Base-by-base conservation (phyloP, 352 stramenopile species). In the Globisporangium spiculum region DNA sequence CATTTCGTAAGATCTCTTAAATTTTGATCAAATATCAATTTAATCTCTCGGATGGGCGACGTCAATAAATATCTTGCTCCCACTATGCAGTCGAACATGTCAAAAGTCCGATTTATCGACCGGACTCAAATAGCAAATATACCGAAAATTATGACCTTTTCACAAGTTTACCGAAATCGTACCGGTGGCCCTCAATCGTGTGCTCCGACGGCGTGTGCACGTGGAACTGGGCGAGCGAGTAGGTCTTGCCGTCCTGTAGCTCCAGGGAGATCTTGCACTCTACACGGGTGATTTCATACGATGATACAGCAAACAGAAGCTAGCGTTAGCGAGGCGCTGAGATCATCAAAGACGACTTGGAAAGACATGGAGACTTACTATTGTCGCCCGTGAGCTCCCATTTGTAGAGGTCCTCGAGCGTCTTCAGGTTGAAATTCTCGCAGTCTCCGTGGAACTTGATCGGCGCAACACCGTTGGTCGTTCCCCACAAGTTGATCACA, bases 351-450 rank as follows among this genome's bases (percentile, higher is more conserved):
- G 10, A 9, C 22, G 22, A 50, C 16, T 22, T 50, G 44, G 22
- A 14, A 64, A 20, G 14, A 2, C 14, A 55, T 60, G 64, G 16
- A 22, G 6, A 50, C 44, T 50, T 56, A 89, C 83, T 66, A 20
- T 70, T 77, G 30, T 83, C 60, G 56, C 61, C 73, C 16, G 66
- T 55, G 38, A 89, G 74, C 69, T 84, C 74, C 80, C 80, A 89
- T 72, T 87, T 89, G 79, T 78, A 86, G 36, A 91, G 26, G 27
- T 91, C 79, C 32, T 85, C 79, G 44, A 89, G 80, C 10, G 77
- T 85, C 65, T 81, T 83, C 18, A 91, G 48, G 46, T 77, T 83
- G 55, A 87, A 91, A 32, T 79, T 75, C 27, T 79, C 59, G 52
- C 82, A 90, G 14, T 83, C 53, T 9, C 82, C 83, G 4, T 53